Conservation (phyloP, 106 monocot genomes). For the Dendrobium catenatum region DNA sequence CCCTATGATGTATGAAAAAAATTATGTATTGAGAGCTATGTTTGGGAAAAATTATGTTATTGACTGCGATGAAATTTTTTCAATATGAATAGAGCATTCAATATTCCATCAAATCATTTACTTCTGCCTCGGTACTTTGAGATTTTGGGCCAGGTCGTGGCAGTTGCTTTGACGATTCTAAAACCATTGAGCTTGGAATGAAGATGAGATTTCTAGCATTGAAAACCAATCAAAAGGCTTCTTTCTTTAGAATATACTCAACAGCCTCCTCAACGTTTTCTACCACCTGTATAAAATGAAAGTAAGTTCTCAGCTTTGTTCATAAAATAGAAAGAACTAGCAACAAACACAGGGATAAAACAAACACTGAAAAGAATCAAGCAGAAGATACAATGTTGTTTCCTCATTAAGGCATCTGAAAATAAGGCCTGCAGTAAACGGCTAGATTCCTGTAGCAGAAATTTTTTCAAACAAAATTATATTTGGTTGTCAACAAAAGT, state of each 20-base stretch:
- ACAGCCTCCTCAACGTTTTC: slow-evolving; percentile 79
- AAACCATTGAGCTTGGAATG: background rate
- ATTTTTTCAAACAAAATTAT: too few relatives aligned
- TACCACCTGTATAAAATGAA: slow-evolving; percentile 52
- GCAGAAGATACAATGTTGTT: background rate
- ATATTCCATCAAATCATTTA: too few relatives aligned
- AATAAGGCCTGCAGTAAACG: background rate
- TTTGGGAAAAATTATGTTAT: too few relatives aligned
- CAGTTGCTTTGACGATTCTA: too few relatives aligned
- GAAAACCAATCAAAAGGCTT: slow-evolving; percentile 20
- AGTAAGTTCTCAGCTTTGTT: background rate
- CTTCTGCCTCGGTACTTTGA: too few relatives aligned
- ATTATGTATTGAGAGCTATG: too few relatives aligned
- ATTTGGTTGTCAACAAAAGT: background rate
- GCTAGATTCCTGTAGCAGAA: background rate
- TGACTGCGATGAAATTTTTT: too few relatives aligned
- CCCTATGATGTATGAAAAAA: too few relatives aligned
- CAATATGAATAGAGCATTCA: too few relatives aligned
- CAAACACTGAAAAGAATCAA: background rate
- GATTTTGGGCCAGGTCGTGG: too few relatives aligned
- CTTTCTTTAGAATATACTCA: slow-evolving; percentile 60
- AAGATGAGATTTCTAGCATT: background rate
- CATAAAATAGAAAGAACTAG: background rate
- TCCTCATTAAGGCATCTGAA: background rate
- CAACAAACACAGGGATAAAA: background rate